Percentiles rank a stretch among this genome's conserved stretches.
phyloP scores from a whole-genome alignment of 1,284 basidiomycete genomes.

The Entoloma clypeatum region DNA sequence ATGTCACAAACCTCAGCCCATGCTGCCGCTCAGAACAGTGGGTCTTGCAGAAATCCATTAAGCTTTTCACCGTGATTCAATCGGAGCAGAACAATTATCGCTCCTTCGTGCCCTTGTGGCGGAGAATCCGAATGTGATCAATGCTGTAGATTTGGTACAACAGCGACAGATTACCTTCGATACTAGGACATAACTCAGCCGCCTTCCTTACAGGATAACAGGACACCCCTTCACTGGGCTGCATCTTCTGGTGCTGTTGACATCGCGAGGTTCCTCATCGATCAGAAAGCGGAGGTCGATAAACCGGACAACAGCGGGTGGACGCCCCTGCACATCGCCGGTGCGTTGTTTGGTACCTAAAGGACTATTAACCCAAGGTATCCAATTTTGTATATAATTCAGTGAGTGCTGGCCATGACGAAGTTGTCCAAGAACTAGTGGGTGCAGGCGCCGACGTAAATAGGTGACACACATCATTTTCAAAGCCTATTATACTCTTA shows the following conservation, averaged over 20 bases:
- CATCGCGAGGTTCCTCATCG: slow-evolving; percentile 70
- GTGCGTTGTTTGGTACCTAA: slow-evolving; percentile 35
- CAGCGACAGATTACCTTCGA: slow-evolving; percentile 4
- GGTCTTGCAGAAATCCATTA: slow-evolving; percentile 18
- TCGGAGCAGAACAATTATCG: slow-evolving; percentile 78
- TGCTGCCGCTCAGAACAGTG: slow-evolving; percentile 65
- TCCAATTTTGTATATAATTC: slow-evolving; percentile 4
- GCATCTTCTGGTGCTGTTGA: slow-evolving; percentile 72
- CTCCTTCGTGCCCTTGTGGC: slow-evolving; percentile 67
- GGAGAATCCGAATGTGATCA: slow-evolving; percentile 65
- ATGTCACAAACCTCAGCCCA: slow-evolving; percentile 48
- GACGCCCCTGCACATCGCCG: slow-evolving; percentile 86
- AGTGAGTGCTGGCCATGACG: slow-evolving; percentile 82
- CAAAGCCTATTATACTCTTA: slow-evolving; percentile 19
- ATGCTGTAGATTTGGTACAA: slow-evolving; percentile 69
- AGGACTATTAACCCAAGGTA: not conserved
- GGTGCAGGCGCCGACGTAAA: slow-evolving; percentile 85
- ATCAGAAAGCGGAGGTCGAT: slow-evolving; percentile 70
- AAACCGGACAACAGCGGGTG: slow-evolving; percentile 73
- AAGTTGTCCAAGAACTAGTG: slow-evolving; percentile 75
- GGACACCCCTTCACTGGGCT: slow-evolving; percentile 89
- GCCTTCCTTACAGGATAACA: slow-evolving; percentile 78
- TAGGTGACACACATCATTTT: slow-evolving; percentile 31
- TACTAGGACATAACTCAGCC: no score
- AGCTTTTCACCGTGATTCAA: slow-evolving; percentile 6